Percentiles rank a stretch among this genome's conserved stretches.
These are phyloP conservation scores for Globisporangium barbulae DNA, from an alignment of 352 stramenopile genomes.

Conservation along the genomic window DNA sequence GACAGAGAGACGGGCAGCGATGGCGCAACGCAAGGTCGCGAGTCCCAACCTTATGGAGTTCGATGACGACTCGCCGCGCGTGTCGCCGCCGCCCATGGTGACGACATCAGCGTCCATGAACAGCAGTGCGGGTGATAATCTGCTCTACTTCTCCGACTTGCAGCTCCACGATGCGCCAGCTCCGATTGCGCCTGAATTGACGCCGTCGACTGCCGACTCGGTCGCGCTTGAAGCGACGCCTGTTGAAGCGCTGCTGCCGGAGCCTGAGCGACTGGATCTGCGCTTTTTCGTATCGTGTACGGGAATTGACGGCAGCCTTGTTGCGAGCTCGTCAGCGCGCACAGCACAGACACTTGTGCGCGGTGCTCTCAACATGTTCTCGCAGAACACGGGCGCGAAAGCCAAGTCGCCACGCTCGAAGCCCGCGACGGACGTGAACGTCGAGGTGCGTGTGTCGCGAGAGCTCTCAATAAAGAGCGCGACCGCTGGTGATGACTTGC, in stretches of 20 bases:
- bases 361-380: constrained; percentile 71
- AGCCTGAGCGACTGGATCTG: constrained; percentile 24
- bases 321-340: constrained; percentile 39
- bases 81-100: constrained; percentile 6
- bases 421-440: constrained; percentile 56
- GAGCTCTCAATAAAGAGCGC: constrained; percentile 35
- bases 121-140: not conserved
- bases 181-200: not conserved
- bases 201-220: not conserved
- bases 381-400: constrained; percentile 25
- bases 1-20: constrained; percentile 1
- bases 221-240: not conserved
- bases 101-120: constrained; percentile 11
- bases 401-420: constrained; percentile 48
- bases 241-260: constrained; percentile 3
- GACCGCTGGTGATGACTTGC: not conserved
- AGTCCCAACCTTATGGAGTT: constrained; percentile 50
- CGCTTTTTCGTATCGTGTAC: constrained; percentile 77
- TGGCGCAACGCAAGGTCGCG: constrained; percentile 13
- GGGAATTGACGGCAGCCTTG: constrained; percentile 49
- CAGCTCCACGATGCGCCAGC: constrained; percentile 8
- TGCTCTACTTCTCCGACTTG: constrained; percentile 17
- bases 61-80: constrained; percentile 28
- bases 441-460: constrained; percentile 57
- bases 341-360: constrained; percentile 73